Conservation (phyloP, 257 asterid species). For the Penstemon eatonii region DNA sequence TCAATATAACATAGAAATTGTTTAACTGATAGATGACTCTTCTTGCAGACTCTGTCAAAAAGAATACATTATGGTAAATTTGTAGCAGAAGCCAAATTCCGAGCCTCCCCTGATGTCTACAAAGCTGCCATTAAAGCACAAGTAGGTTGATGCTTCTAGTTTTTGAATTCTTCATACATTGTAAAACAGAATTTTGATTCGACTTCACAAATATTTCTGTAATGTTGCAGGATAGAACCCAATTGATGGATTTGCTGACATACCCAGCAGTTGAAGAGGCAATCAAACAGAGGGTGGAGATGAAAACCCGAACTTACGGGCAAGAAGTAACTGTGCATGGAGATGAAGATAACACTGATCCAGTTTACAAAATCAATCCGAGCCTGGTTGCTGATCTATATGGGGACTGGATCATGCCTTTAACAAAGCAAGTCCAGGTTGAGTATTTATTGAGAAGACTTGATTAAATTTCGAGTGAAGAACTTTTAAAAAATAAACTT, state of each 20-base stretch:
- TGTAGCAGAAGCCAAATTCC: slow-evolving; percentile 92
- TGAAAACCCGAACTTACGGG: slow-evolving; percentile 75
- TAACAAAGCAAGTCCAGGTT: slow-evolving; percentile 89
- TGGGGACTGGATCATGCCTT: slow-evolving; percentile 93
- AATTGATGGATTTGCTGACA: slow-evolving; percentile 67
- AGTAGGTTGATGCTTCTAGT: slow-evolving; percentile 36
- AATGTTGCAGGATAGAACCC: slow-evolving; percentile 51
- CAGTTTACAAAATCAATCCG: slow-evolving; percentile 74
- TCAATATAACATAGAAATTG: background rate
- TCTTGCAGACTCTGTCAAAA: slow-evolving; percentile 71
- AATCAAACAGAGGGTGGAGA: slow-evolving; percentile 67
- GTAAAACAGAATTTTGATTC: background rate
- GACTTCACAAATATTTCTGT: background rate
- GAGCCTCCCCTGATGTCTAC: slow-evolving; percentile 69
- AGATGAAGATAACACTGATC: slow-evolving; percentile 36
- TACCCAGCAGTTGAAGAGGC: slow-evolving; percentile 75
- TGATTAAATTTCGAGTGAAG: slow-evolving; percentile 36
- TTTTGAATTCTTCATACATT: background rate
- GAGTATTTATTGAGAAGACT: slow-evolving; percentile 77
- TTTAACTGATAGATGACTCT: background rate
- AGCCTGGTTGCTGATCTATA: slow-evolving; percentile 66
- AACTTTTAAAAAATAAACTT: background rate
- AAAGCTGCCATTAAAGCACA: slow-evolving; percentile 65
- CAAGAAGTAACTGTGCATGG: slow-evolving; percentile 50
- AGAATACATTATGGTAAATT: slow-evolving; percentile 96